Percentiles rank a stretch among this genome's conserved stretches.
These are phyloP conservation scores for Acanthamoeba culbertsoni DNA, from an alignment of 208 protist genomes.

Conservation along the genomic window DNA sequence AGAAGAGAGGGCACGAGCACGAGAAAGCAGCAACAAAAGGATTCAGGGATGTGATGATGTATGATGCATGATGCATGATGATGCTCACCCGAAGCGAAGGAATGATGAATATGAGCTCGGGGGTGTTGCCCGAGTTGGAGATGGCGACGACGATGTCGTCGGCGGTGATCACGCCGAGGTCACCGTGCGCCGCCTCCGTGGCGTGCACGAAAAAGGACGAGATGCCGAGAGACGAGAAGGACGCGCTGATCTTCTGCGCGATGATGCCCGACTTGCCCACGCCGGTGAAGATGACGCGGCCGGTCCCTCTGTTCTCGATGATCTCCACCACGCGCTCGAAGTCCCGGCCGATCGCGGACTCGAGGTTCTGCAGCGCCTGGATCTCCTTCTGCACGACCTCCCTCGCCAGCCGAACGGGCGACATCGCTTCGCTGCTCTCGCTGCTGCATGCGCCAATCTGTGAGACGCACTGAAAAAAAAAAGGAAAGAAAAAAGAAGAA, in stretches of 20 bases:
- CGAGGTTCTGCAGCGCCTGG: not conserved
- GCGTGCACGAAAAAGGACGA: constrained; percentile 49
- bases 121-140: constrained; percentile 12
- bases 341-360: not conserved
- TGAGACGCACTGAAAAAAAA: not conserved
- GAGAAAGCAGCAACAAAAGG: too few species aligned
- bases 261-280: constrained; percentile 21
- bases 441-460: not conserved
- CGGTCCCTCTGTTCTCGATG: not conserved
- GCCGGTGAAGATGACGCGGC: constrained; percentile 19
- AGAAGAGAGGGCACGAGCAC: too few species aligned
- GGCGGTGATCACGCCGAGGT: constrained; percentile 42
- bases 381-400: constrained; percentile 19
- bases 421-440: not conserved
- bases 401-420: not conserved
- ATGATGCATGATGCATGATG: too few species aligned
- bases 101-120: constrained; percentile 29
- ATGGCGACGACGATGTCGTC: constrained; percentile 19
- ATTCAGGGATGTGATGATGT: too few species aligned
- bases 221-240: not conserved
- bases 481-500: not conserved
- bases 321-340: constrained; percentile 44
- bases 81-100: not conserved
- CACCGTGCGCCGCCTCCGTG: constrained; percentile 48
- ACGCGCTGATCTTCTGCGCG: constrained; percentile 35